Evolutionary conservation across 306 rosid genomes (phyloP).

Genomic region (Fragaria iinumae): DNA sequence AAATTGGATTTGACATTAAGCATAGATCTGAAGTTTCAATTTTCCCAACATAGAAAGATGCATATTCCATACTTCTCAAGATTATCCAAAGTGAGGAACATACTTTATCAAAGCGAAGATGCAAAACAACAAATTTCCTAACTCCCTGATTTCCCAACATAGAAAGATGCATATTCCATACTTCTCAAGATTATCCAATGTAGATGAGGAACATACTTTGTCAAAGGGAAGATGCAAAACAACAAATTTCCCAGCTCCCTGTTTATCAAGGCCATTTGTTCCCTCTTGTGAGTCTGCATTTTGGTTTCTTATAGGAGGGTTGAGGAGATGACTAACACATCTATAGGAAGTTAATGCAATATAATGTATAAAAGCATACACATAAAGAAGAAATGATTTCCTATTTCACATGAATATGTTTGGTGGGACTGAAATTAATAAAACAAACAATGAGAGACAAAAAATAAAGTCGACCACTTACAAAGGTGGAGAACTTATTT

Average conservation of each 20-base stretch:
- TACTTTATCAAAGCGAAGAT: too few relatives aligned
- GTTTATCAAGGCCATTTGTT: constrained; percentile 31
- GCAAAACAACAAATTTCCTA: too few relatives aligned
- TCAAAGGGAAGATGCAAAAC: constrained; percentile 92
- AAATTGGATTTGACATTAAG: not conserved
- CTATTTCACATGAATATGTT: not conserved
- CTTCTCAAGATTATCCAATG: constrained; percentile 1
- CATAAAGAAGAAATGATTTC: constrained; percentile 2
- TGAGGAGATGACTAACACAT: constrained; percentile 58
- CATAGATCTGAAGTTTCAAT: not conserved
- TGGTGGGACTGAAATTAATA: not conserved
- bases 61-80: not conserved
- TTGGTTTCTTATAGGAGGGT: constrained; percentile 37
- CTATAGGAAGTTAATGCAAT: not conserved
- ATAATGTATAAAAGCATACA: not conserved
- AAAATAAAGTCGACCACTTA: constrained; percentile 47
- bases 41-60: not conserved
- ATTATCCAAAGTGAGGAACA: too few relatives aligned
- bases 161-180: not conserved
- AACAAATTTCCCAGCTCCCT: constrained; percentile 64
- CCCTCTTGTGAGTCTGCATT: constrained; percentile 39
- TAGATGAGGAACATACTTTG: constrained; percentile 51
- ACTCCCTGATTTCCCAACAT: not conserved
- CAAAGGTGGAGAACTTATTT: constrained; percentile 66
- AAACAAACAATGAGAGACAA: not conserved